These are phyloP conservation scores for Physcomitrellopsis africana DNA, from an alignment of 225 moss, liverwort and hornwort genomes.

Conservation along the genomic window DNA sequence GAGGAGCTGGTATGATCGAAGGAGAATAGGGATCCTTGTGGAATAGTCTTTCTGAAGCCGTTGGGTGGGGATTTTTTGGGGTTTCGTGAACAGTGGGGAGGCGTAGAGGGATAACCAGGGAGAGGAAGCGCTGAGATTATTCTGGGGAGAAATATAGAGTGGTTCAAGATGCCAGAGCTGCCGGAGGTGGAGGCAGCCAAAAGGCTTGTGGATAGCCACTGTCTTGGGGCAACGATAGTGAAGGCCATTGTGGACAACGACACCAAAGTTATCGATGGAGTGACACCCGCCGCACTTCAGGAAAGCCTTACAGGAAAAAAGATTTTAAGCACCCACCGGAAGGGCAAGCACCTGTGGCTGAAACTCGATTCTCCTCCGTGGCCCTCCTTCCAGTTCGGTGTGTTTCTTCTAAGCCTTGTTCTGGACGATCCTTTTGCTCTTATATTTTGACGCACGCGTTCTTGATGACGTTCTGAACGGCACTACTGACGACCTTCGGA, in stretches of 20 bases:
- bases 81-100: constrained; percentile 7
- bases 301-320: constrained; percentile 60
- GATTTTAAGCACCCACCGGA: constrained; percentile 56
- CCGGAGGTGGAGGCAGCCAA: constrained; percentile 78
- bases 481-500: not conserved
- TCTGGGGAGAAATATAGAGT: not conserved
- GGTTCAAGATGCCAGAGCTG: constrained; percentile 73
- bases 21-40: constrained; percentile 8
- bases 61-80: constrained; percentile 1
- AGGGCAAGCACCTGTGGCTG: constrained; percentile 77
- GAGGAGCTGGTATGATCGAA: not conserved
- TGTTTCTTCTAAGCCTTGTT: not conserved
- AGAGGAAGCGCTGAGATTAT: not conserved
- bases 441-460: not conserved
- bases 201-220: constrained; percentile 61
- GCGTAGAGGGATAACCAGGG: not conserved
- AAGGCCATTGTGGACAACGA: constrained; percentile 56
- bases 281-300: constrained; percentile 50
- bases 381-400: constrained; percentile 78
- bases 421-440: not conserved
- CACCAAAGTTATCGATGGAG: constrained; percentile 56
- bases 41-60: not conserved
- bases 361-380: constrained; percentile 62
- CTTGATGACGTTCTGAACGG: not conserved
- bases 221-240: constrained; percentile 55